These are phyloP conservation scores for Typha latifolia DNA, from an alignment of 176 grass and related monocot genomes.

Conservation along the genomic window DNA sequence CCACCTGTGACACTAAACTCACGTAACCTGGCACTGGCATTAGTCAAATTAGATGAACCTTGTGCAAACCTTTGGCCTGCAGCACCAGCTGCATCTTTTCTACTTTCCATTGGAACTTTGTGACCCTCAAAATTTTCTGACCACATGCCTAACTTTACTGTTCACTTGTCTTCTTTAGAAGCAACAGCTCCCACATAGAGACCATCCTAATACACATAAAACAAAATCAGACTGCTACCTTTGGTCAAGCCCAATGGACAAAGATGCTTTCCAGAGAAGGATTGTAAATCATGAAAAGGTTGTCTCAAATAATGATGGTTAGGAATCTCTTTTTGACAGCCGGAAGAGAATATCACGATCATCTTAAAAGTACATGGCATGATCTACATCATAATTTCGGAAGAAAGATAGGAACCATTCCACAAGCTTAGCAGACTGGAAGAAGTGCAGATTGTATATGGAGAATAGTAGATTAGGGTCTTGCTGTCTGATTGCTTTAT, in stretches of 20 bases:
- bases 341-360: too few relatives aligned
- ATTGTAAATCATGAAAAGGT: background rate
- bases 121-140: background rate
- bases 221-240: conserved; percentile 1
- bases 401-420: too few relatives aligned
- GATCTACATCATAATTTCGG: too few relatives aligned
- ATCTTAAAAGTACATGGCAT: too few relatives aligned
- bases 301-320: too few relatives aligned
- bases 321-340: too few relatives aligned
- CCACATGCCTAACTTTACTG: conserved; percentile 6
- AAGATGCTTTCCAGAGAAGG: background rate
- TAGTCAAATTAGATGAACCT: conserved; percentile 25
- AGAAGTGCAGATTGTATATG: too few relatives aligned
- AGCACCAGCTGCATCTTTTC: conserved; percentile 31
- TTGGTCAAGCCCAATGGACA: background rate
- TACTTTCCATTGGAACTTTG: conserved; percentile 36
- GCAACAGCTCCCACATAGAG: background rate
- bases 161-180: conserved; percentile 2
- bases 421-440: too few relatives aligned
- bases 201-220: background rate
- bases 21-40: conserved; percentile 24
- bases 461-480: too few relatives aligned
- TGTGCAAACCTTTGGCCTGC: conserved; percentile 22
- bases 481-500: too few relatives aligned
- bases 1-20: conserved; percentile 27